These are phyloP conservation scores for Crassisporium funariophilum DNA, from an alignment of 768 basidiomycete species.

Conservation along the genomic window DNA sequence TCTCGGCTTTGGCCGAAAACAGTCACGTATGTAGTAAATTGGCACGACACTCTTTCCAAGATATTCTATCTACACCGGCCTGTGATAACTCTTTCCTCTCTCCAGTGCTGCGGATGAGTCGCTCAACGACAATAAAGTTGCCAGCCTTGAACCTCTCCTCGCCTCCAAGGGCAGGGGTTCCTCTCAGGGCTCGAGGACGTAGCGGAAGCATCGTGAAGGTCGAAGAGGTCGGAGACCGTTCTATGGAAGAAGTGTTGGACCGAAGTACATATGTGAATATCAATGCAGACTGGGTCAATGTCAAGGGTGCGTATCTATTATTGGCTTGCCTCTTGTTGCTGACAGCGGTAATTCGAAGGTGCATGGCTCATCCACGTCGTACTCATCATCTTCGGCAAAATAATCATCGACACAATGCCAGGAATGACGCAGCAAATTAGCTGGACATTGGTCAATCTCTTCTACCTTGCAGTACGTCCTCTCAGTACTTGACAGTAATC, in stretches of 20 bases:
- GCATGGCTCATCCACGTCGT: constrained; percentile 98
- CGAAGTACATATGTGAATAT: constrained; percentile 80
- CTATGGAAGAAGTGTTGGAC: constrained; percentile 75
- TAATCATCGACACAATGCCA: constrained; percentile 91
- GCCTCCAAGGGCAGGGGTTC: constrained; percentile 25
- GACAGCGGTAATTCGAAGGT: constrained; percentile 48
- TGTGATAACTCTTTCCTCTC: constrained; percentile 5
- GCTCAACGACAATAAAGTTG: constrained; percentile 56
- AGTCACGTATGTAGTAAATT: too few relatives aligned
- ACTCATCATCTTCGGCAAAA: constrained; percentile 86
- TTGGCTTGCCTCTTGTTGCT: constrained; percentile 4
- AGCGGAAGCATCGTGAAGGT: constrained; percentile 83
- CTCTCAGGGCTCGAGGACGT: constrained; percentile 51
- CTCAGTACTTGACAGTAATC: neutral
- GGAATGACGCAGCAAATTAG: constrained; percentile 93
- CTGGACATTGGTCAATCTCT: constrained; percentile 92
- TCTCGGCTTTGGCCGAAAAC: constrained; percentile 31
- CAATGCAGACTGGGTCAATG: constrained; percentile 93
- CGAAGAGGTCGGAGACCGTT: constrained; percentile 74
- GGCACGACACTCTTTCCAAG: constrained; percentile 1
- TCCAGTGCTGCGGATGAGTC: constrained; percentile 43
- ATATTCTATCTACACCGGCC: constrained; percentile 9
- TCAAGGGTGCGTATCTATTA: constrained; percentile 64
- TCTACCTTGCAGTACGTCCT: constrained; percentile 84
- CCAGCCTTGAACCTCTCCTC: constrained; percentile 48